Percentiles rank a stretch among this genome's conserved stretches.
Evolutionary conservation across 2,329 filamentous ascomycete genomes (phyloP).

Genomic region (Daldinia eschscholtzii): DNA sequence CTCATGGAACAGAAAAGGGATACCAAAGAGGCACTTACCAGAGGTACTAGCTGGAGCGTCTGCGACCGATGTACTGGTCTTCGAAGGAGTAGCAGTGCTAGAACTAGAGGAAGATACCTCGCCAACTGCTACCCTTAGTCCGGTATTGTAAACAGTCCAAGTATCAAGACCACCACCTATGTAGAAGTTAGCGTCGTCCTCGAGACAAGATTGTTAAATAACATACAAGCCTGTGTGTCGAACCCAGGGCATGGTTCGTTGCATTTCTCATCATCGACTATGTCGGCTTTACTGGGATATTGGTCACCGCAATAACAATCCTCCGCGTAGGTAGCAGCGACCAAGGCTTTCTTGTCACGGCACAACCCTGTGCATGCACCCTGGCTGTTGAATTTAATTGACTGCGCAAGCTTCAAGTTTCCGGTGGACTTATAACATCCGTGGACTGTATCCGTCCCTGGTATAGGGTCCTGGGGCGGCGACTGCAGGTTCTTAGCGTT

Average conservation of each 20-base stretch:
- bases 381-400: constrained; percentile 54
- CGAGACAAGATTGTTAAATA: constrained; percentile 28
- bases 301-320: constrained; percentile 80
- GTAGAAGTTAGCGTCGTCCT: constrained; percentile 33
- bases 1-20: background rate
- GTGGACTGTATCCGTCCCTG: constrained; percentile 58
- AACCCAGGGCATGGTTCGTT: constrained; percentile 75
- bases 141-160: constrained; percentile 66
- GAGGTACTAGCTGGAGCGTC: constrained; percentile 42
- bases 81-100: constrained; percentile 47
- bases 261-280: constrained; percentile 72
- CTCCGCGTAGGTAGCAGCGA: constrained; percentile 72
- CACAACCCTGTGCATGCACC: constrained; percentile 61
- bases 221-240: constrained; percentile 72
- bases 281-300: constrained; percentile 69
- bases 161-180: constrained; percentile 59
- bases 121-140: constrained; percentile 58
- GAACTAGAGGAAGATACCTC: constrained; percentile 51
- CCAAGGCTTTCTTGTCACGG: constrained; percentile 60
- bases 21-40: constrained; percentile 19
- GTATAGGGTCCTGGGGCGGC: constrained; percentile 55
- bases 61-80: constrained; percentile 16
- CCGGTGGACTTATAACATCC: constrained; percentile 65
- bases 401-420: constrained; percentile 51
- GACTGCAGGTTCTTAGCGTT: constrained; percentile 48